Evolutionary conservation across 1,284 basidiomycete genomes (phyloP).

Genomic region (Tilletia walkeri): DNA sequence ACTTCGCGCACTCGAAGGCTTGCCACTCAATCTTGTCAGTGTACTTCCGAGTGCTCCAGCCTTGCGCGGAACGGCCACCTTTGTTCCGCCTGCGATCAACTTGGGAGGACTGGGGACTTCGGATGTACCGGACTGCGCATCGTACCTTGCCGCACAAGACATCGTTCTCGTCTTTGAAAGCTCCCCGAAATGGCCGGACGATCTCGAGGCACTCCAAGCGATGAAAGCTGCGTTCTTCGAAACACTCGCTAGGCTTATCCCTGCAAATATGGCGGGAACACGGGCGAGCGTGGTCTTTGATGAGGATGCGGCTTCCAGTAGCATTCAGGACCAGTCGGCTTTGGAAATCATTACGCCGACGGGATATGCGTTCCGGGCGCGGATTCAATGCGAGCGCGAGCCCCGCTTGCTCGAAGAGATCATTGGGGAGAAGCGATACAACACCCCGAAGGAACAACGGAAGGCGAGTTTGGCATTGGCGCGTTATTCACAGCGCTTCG

Average conservation of each 20-base stretch:
- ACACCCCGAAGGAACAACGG: conserved; percentile 57
- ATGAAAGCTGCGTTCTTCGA: conserved; percentile 81
- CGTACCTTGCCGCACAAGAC: conserved; percentile 58
- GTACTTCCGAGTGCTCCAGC: conserved; percentile 67
- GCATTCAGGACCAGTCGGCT: conserved; percentile 68
- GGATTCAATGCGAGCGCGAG: conserved; percentile 87
- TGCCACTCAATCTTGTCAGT: conserved; percentile 78
- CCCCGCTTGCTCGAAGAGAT: conserved; percentile 73
- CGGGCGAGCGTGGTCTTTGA: conserved; percentile 58
- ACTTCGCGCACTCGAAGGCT: conserved; percentile 70
- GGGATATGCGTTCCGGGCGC: conserved; percentile 81
- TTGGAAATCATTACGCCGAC: conserved; percentile 76
- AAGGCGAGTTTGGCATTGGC: conserved; percentile 68
- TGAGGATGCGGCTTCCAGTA: conserved; percentile 57
- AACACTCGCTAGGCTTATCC: conserved; percentile 41
- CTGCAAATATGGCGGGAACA: conserved; percentile 55
- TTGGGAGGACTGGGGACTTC: conserved; percentile 45
- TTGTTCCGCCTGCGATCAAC: conserved; percentile 66
- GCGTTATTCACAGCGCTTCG: conserved; percentile 69
- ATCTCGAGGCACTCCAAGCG: conserved; percentile 85
- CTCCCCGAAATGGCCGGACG: conserved; percentile 93
- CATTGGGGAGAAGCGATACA: conserved; percentile 56
- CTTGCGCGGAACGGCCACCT: conserved; percentile 79
- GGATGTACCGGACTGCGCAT: conserved; percentile 46
- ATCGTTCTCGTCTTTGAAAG: conserved; percentile 64